Evolutionary conservation across 768 basidiomycete species (phyloP).

Genomic region (Crepidotus variabilis): DNA sequence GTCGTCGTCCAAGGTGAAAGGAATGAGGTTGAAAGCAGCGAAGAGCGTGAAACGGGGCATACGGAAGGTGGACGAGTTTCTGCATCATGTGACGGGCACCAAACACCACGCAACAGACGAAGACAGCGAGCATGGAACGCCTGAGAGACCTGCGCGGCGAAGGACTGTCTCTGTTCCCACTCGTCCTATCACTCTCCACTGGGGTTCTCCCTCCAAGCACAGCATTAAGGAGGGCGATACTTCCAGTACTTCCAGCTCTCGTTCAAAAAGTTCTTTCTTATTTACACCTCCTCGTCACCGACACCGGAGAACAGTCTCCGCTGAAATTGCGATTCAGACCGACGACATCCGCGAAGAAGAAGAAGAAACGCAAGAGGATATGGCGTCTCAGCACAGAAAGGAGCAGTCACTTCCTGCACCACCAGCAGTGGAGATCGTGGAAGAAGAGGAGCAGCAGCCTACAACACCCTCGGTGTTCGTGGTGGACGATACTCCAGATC

Average conservation of each 20-base stretch:
- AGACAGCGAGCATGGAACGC: conserved; percentile 3
- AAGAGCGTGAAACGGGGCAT: conserved; percentile 29
- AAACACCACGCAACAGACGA: conserved; percentile 19
- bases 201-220: conserved; percentile 17
- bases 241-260: neutral
- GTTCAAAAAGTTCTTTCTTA: neutral
- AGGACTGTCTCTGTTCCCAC: conserved; percentile 21
- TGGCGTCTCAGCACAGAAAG: conserved; percentile 2
- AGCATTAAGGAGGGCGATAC: conserved; percentile 8
- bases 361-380: conserved; percentile 1
- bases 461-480: conserved; percentile 26
- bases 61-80: conserved; percentile 25
- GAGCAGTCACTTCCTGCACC: conserved; percentile 5
- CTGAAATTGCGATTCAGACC: conserved; percentile 2
- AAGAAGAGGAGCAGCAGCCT: conserved; percentile 12
- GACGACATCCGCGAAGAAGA: conserved; percentile 2
- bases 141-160: conserved; percentile 8
- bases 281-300: neutral
- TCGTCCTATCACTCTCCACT: conserved; percentile 39
- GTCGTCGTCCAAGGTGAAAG: conserved; percentile 22
- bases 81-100: conserved; percentile 33
- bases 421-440: neutral
- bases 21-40: conserved; percentile 22
- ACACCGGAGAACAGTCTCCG: neutral
- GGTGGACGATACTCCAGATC: conserved; percentile 53